phyloP scores from a whole-genome alignment of 163 green algal species.

The Chloromonas sp. region DNA sequence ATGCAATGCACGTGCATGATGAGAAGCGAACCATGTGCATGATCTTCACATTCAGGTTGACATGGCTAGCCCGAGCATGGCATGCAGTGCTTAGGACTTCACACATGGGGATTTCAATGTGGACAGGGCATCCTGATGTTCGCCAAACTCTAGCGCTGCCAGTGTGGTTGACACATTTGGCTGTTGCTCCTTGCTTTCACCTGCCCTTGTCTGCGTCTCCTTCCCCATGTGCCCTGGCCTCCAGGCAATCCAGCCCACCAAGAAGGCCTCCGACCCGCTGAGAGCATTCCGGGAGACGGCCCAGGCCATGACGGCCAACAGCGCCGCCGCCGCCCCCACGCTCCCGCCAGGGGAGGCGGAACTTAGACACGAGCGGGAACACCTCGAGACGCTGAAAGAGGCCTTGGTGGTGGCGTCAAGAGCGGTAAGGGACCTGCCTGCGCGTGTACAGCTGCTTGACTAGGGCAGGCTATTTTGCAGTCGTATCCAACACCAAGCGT shows the following conservation, averaged over 20 bases:
- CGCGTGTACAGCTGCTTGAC: not conserved
- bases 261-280: conserved; percentile 45
- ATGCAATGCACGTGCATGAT: not conserved
- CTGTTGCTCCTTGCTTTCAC: too few species aligned
- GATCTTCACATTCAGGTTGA: not conserved
- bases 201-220: too few species aligned
- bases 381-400: conserved; percentile 11
- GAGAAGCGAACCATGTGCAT: not conserved
- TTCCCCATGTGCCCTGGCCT: not conserved
- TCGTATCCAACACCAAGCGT: not conserved
- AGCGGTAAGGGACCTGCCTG: not conserved
- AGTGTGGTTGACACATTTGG: too few species aligned
- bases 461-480: not conserved
- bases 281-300: conserved; percentile 44
- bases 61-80: not conserved
- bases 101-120: not conserved
- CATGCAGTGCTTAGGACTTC: not conserved
- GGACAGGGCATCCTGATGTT: not conserved
- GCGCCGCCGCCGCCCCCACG: conserved; percentile 6
- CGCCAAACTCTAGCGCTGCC: too few species aligned
- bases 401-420: conserved; percentile 12
- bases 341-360: conserved; percentile 13
- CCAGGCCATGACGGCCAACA: conserved; percentile 5
- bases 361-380: conserved; percentile 4
- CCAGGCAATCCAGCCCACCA: conserved; percentile 38